Conservation (phyloP, 306 rosid species). For the Inga leiocalycina region DNA sequence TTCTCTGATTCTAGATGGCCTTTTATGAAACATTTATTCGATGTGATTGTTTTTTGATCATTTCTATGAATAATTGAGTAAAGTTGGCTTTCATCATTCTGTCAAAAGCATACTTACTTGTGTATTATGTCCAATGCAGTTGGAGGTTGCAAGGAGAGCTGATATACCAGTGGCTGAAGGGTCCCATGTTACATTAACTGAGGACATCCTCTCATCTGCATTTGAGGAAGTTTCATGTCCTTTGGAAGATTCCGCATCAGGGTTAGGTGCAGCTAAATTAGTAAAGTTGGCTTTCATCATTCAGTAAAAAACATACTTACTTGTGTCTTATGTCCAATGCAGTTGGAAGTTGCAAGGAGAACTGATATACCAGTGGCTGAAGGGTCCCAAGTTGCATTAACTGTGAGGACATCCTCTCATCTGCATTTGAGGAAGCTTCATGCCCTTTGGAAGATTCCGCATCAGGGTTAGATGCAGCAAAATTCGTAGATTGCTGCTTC, state of each 20-base stretch:
- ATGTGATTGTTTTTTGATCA: not conserved
- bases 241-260: too few species aligned
- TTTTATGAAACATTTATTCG: not conserved
- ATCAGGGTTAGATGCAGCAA: too few species aligned
- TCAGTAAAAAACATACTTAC: slow-evolving; percentile 5
- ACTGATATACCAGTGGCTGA: slow-evolving; percentile 95
- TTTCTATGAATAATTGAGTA: not conserved
- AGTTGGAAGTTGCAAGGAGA: slow-evolving; percentile 92
- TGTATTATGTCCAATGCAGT: slow-evolving; percentile 42
- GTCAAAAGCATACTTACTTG: slow-evolving; percentile 18
- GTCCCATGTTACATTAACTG: slow-evolving; percentile 78
- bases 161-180: slow-evolving; percentile 99
- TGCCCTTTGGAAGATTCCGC: too few species aligned
- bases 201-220: not conserved
- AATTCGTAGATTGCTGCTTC: too few species aligned
- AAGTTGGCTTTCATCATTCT: not conserved
- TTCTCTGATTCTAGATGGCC: not conserved
- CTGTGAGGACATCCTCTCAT: slow-evolving; percentile 31
- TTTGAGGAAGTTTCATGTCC: too few species aligned
- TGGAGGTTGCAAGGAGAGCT: slow-evolving; percentile 86
- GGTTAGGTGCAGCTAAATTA: too few species aligned
- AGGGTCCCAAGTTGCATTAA: slow-evolving; percentile 87
- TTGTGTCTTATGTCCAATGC: slow-evolving; percentile 25
- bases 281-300: not conserved
- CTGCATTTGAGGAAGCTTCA: too few species aligned